phyloP scores from a whole-genome alignment of 805 yeast genomes.

The Metschnikowia aberdeeniae region DNA sequence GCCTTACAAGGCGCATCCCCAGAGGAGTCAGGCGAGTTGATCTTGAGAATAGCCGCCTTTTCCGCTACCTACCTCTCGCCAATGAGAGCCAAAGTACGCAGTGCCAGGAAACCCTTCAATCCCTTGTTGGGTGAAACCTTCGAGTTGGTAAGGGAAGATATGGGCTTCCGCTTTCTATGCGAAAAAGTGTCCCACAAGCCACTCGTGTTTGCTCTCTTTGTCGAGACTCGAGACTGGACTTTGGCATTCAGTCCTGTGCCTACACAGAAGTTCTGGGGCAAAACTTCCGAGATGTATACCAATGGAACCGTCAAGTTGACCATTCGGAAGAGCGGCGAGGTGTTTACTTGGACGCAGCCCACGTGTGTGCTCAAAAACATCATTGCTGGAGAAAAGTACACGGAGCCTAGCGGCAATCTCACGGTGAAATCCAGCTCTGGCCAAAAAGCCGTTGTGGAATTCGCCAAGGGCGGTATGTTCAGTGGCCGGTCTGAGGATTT shows the following conservation, averaged over 20 bases:
- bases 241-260: slow-evolving; percentile 63
- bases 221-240: slow-evolving; percentile 72
- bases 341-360: slow-evolving; percentile 80
- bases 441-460: slow-evolving; percentile 62
- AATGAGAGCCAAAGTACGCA: slow-evolving; percentile 69
- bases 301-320: slow-evolving; percentile 63
- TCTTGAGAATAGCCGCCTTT: slow-evolving; percentile 72
- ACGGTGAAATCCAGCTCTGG: slow-evolving; percentile 69
- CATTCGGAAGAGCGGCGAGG: slow-evolving; percentile 59
- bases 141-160: slow-evolving; percentile 83
- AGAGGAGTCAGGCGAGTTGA: slow-evolving; percentile 51
- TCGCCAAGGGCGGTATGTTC: slow-evolving; percentile 81
- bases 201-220: slow-evolving; percentile 74
- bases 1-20: slow-evolving; percentile 47
- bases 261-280: slow-evolving; percentile 91
- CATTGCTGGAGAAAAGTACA: slow-evolving; percentile 91
- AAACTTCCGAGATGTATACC: slow-evolving; percentile 77
- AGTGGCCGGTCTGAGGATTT: slow-evolving; percentile 73
- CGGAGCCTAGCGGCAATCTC: slow-evolving; percentile 75
- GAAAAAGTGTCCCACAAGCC: slow-evolving; percentile 93
- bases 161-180: slow-evolving; percentile 65
- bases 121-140: slow-evolving; percentile 92
- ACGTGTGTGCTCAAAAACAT: slow-evolving; percentile 77
- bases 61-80: slow-evolving; percentile 73
- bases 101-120: slow-evolving; percentile 86